Percentiles rank a stretch among this genome's conserved stretches.
Evolutionary conservation across 805 yeast species (phyloP).

Genomic region (Komagataella pseudopastoris): DNA sequence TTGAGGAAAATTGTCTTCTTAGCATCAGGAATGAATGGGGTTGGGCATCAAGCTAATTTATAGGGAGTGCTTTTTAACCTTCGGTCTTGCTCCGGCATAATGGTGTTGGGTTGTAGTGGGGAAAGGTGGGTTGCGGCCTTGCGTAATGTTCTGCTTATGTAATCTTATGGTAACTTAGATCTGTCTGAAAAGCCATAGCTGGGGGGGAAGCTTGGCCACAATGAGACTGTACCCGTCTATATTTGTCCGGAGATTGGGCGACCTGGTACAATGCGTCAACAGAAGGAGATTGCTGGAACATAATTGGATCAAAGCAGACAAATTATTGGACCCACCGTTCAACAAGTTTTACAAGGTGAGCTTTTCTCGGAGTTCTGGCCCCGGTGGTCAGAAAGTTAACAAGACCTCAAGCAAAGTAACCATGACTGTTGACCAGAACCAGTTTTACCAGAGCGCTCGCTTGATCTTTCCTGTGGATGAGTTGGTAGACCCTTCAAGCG

Average conservation of each 20-base stretch:
- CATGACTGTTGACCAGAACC: constrained; percentile 4
- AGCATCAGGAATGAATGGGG: background rate
- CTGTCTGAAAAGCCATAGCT: background rate
- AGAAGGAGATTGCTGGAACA: background rate
- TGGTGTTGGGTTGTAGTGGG: background rate
- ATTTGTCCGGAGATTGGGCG: background rate
- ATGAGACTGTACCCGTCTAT: background rate
- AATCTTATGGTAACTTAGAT: background rate
- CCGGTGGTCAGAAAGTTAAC: constrained; percentile 53
- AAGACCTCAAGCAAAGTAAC: constrained; percentile 37
- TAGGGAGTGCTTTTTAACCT: background rate
- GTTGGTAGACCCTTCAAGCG: constrained; percentile 14
- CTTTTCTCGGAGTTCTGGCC: constrained; percentile 39
- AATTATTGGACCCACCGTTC: background rate
- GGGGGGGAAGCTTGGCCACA: background rate
- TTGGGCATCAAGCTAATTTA: background rate
- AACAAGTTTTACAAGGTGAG: constrained; percentile 16
- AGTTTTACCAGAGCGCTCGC: background rate
- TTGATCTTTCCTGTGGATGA: background rate
- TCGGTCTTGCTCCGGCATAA: background rate
- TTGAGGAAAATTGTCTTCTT: background rate
- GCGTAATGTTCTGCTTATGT: background rate
- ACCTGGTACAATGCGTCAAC: background rate
- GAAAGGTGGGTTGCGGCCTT: background rate
- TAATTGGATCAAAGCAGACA: background rate